Conservation (phyloP, 2,329 filamentous ascomycete genomes). For the Fusarium beomiforme region DNA sequence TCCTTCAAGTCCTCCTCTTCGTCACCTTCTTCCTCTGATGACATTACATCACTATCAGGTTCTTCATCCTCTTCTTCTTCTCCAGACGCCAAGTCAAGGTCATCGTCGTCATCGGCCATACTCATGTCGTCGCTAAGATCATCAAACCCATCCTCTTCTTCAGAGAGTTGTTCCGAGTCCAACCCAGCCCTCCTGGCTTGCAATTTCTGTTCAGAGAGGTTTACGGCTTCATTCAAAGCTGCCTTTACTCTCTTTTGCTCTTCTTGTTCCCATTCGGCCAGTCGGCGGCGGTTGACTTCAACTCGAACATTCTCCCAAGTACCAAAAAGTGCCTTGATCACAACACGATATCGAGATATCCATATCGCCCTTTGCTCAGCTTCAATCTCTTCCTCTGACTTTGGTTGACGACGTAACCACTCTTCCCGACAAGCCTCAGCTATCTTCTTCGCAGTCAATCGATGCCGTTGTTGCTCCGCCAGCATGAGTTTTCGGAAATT, state of each 20-base stretch:
- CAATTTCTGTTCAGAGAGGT: conserved; percentile 74
- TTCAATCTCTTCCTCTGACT: conserved; percentile 82
- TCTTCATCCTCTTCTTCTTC: conserved; percentile 55
- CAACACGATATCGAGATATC: conserved; percentile 74
- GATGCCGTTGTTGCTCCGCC: conserved; percentile 82
- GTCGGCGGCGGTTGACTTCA: conserved; percentile 68
- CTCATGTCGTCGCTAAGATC: conserved; percentile 60
- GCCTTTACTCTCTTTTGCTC: conserved; percentile 72
- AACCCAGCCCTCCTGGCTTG: conserved; percentile 66
- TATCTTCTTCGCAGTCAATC: conserved; percentile 78
- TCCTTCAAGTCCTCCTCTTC: conserved; percentile 66
- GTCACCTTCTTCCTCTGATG: conserved; percentile 69
- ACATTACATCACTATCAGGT: conserved; percentile 63
- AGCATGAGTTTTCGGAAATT: conserved; percentile 85
- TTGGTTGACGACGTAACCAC: conserved; percentile 78
- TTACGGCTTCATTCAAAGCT: conserved; percentile 78
- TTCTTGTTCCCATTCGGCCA: conserved; percentile 72
- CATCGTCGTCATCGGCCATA: conserved; percentile 46
- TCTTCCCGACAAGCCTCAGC: conserved; percentile 82
- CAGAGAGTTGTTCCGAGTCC: conserved; percentile 62
- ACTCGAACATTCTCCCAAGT: conserved; percentile 73
- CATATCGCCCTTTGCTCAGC: conserved; percentile 77
- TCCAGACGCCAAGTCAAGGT: conserved; percentile 48
- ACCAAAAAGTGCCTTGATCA: conserved; percentile 66
- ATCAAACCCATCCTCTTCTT: conserved; percentile 58